Percentiles rank a stretch among this genome's conserved stretches.
Conservation (phyloP, 805 yeast genomes). For the Starmerella davenportii region DNA sequence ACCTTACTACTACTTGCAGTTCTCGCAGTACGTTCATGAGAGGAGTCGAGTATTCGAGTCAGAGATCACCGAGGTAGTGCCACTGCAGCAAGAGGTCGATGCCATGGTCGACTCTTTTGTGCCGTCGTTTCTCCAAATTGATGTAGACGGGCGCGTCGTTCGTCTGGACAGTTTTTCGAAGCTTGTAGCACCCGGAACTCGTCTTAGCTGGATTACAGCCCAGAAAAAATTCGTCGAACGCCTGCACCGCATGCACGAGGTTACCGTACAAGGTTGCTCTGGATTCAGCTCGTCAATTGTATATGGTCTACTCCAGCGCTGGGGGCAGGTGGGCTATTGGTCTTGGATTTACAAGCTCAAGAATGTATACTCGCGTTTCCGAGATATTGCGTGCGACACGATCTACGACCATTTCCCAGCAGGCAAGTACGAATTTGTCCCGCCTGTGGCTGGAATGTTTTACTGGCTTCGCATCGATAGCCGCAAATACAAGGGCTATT, state of each 20-base stretch:
- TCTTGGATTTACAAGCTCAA: conserved; percentile 72
- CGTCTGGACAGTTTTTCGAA: conserved; percentile 83
- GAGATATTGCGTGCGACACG: conserved; percentile 73
- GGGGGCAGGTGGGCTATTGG: conserved; percentile 82
- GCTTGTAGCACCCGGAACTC: conserved; percentile 77
- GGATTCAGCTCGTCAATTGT: conserved; percentile 63
- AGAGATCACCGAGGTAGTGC: conserved; percentile 9
- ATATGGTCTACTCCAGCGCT: conserved; percentile 52
- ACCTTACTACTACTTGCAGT: conserved; percentile 92
- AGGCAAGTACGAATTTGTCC: conserved; percentile 21
- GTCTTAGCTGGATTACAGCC: conserved; percentile 81
- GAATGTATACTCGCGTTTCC: conserved; percentile 62
- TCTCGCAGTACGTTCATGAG: conserved; percentile 43
- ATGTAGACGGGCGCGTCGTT: conserved; percentile 78
- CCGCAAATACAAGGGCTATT: conserved; percentile 31
- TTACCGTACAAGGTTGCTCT: conserved; percentile 57
- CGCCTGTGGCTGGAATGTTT: conserved; percentile 39
- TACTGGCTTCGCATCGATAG: conserved; percentile 38
- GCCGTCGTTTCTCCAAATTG: conserved; percentile 57
- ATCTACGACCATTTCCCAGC: conserved; percentile 41
- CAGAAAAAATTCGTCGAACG: conserved; percentile 48
- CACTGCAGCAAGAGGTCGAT: conserved; percentile 30
- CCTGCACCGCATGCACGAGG: conserved; percentile 57
- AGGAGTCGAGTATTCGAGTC: conserved; percentile 24
- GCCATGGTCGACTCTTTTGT: conserved; percentile 51